Evolutionary conservation across 257 asterid genomes (phyloP).

Genomic region (Prunella vulgaris): DNA sequence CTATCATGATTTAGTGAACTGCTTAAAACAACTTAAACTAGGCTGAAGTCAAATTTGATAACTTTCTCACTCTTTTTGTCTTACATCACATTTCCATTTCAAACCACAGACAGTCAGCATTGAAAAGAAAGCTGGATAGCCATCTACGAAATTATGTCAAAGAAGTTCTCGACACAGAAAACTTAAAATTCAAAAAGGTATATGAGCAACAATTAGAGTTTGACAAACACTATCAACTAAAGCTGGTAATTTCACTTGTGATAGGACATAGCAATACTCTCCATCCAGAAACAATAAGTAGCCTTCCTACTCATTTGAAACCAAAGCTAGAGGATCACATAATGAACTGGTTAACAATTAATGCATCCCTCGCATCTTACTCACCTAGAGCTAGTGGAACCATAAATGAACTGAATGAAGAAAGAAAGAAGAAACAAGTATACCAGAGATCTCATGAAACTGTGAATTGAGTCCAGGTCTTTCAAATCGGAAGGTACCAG

Average conservation of each 20-base stretch:
- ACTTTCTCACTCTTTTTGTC: neutral
- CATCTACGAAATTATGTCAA: neutral
- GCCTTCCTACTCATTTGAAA: neutral
- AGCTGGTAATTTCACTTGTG: neutral
- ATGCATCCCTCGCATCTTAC: neutral
- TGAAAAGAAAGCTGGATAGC: slow-evolving; percentile 3
- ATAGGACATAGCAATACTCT: neutral
- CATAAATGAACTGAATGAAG: neutral
- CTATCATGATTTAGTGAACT: neutral
- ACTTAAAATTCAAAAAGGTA: neutral
- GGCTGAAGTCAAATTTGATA: slow-evolving; percentile 5
- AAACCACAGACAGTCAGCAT: slow-evolving; percentile 6
- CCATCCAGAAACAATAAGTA: neutral
- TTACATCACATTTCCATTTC: neutral
- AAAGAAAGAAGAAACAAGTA: neutral
- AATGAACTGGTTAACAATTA: neutral
- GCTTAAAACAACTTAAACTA: neutral
- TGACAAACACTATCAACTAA: neutral
- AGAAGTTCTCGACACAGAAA: neutral
- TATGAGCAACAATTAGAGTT: neutral
- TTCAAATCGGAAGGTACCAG: slow-evolving; percentile 26
- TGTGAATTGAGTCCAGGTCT: slow-evolving; percentile 53
- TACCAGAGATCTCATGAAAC: slow-evolving; percentile 62
- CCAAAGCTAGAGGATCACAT: neutral
- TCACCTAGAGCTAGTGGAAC: neutral